These are phyloP conservation scores for Auriscalpium vulgare DNA, from an alignment of 768 basidiomycete species.

Conservation along the genomic window DNA sequence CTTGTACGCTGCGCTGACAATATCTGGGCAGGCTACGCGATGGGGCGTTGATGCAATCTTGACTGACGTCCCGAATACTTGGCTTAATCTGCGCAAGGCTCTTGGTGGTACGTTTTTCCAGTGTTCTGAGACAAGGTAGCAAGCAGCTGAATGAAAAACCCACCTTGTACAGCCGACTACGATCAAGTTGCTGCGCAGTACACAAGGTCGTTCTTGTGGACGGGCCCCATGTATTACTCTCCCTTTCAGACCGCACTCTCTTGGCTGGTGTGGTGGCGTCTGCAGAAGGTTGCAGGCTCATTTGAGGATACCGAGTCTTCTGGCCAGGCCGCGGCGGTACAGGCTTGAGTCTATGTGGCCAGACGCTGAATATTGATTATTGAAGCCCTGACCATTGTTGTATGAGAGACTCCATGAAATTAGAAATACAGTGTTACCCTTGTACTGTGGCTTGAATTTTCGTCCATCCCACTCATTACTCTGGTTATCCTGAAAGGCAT, in stretches of 20 bases:
- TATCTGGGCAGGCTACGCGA: constrained; percentile 43
- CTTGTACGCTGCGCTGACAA: constrained; percentile 20
- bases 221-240: constrained; percentile 9
- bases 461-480: too few species aligned
- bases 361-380: too few species aligned
- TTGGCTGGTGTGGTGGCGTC: background rate
- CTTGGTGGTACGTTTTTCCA: constrained; percentile 17
- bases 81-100: constrained; percentile 29
- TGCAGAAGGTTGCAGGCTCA: constrained; percentile 14
- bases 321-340: too few species aligned
- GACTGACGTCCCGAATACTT: constrained; percentile 35
- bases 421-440: too few species aligned
- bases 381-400: too few species aligned
- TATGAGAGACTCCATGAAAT: too few species aligned
- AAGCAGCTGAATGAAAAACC: background rate
- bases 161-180: constrained; percentile 8
- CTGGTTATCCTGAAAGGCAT: too few species aligned
- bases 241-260: constrained; percentile 2
- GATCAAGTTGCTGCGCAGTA: constrained; percentile 13
- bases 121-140: background rate
- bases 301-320: constrained; percentile 5
- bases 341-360: too few species aligned
- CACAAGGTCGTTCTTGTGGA: constrained; percentile 16
- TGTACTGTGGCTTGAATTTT: too few species aligned
- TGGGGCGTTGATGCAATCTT: constrained; percentile 41